Conservation (phyloP, 768 basidiomycete genomes). For the Rhodotorula graminis region DNA sequence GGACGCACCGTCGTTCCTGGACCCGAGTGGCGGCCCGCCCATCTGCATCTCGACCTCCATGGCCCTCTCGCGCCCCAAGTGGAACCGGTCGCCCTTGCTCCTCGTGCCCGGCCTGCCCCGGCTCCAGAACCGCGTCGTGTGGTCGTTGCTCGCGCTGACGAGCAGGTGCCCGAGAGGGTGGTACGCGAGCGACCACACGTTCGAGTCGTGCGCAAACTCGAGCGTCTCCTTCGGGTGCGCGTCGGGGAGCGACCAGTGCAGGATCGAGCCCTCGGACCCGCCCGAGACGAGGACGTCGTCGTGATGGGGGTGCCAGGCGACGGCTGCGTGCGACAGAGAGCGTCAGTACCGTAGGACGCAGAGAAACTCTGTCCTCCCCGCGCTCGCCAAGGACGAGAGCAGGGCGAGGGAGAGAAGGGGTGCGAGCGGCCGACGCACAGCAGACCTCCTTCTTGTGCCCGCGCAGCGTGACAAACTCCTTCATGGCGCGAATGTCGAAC, state of each 20-base stretch:
- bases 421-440: slow-evolving; percentile 56
- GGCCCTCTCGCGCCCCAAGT: slow-evolving; percentile 66
- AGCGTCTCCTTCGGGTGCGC: slow-evolving; percentile 55
- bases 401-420: not conserved
- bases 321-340: slow-evolving; percentile 53
- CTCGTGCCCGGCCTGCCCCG: slow-evolving; percentile 49
- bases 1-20: not conserved
- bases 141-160: slow-evolving; percentile 91
- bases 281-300: slow-evolving; percentile 80
- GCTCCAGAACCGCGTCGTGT: slow-evolving; percentile 98
- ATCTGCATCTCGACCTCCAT: slow-evolving; percentile 56
- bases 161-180: slow-evolving; percentile 94
- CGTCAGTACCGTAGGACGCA: not conserved
- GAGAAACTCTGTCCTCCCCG: too few species aligned
- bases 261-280: slow-evolving; percentile 85
- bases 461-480: slow-evolving; percentile 82
- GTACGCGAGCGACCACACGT: slow-evolving; percentile 87
- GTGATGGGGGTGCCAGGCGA: slow-evolving; percentile 94
- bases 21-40: not conserved
- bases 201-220: slow-evolving; percentile 91
- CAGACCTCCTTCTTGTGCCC: slow-evolving; percentile 99
- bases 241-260: slow-evolving; percentile 77
- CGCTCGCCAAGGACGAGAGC: too few species aligned
- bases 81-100: slow-evolving; percentile 38
- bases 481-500: slow-evolving; percentile 97